Evolutionary conservation across 2,329 filamentous ascomycete species (phyloP).

Genomic region (Fusarium metavorans): DNA sequence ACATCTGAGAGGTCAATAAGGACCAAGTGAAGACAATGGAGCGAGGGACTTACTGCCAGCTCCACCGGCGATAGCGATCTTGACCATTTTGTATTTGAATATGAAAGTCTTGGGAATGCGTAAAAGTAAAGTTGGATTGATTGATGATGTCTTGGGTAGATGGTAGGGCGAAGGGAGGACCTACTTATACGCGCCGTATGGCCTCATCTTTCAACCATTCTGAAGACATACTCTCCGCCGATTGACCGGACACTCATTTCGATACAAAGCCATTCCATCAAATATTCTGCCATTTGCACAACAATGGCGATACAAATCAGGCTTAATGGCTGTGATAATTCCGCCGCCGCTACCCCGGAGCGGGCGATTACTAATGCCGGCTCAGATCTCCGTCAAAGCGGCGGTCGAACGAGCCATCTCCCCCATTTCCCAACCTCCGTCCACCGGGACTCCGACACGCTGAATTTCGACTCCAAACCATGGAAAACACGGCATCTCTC

Average conservation of each 20-base stretch:
- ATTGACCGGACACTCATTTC: neutral
- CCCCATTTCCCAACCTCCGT: neutral
- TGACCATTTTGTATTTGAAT: conserved; percentile 33
- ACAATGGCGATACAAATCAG: neutral
- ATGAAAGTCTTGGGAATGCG: neutral
- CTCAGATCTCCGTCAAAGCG: conserved; percentile 25
- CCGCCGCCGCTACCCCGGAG: neutral
- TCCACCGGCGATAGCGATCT: conserved; percentile 40
- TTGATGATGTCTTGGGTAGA: neutral
- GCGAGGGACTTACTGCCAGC: conserved; percentile 26
- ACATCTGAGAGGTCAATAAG: conserved; percentile 56
- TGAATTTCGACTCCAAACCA: neutral
- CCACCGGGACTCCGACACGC: neutral
- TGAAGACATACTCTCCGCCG: neutral
- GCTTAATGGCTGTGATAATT: neutral
- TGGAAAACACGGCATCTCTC: conserved; percentile 11
- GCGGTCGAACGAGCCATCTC: conserved; percentile 24
- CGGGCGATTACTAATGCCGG: conserved; percentile 17
- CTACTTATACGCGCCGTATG: neutral
- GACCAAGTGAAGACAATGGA: no score
- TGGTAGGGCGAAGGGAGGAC: neutral
- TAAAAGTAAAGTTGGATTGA: neutral
- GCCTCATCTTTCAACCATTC: neutral
- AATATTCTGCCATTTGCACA: neutral
- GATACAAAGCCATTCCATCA: neutral